Base-by-base conservation (phyloP, 2,329 filamentous ascomycete genomes). In the Microascus cirrosus region DNA sequence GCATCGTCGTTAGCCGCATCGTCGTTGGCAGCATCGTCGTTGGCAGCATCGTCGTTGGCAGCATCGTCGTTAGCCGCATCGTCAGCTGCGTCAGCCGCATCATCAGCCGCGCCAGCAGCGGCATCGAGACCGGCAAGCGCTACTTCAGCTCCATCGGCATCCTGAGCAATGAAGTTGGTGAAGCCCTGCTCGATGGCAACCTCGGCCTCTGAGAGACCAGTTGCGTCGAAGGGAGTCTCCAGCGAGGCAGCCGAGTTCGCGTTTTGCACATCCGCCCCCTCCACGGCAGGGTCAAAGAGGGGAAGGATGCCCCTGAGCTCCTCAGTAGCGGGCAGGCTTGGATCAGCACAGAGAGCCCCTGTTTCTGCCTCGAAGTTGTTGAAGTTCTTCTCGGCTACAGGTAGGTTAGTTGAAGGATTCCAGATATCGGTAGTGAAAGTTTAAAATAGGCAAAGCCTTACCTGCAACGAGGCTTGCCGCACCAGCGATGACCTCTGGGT, bases 231-330 rank as follows among this genome's bases (percentile, higher is more conserved):
- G 3, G 85, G 83, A 3, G 69, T 75, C 20, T 66, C 67, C 53
- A 78, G 67, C 3, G 81, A 85, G 25, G 69, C 69, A 2, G 70
- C 71, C 18, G 83, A 82, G 67, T 85, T 80, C 60, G 80, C 78
- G 61, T 87, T 87, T 67, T 83, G 81, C 12, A 73, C 64, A 58
- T 77, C 82, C 24, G 80, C 72, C 59, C 78, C 81, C 55, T 65
- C 73, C 45, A 87, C 83, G 60, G 71, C 80, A 2, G 86, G 85
- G 67, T 89, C 86, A 61, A 89, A 79, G 18, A 85, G 74, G 28
- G 85, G 85, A 3, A 86, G 75, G 59, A 89, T 83, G 61, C 86
- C 86, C 51, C 85, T 77, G 35, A 89, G 80, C 58, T 76, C 76
- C 25, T 71, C 70, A 8, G 81, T 86, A 35, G 74, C 78, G 12